These are phyloP conservation scores for Clitopilus hobsonii DNA, from an alignment of 768 basidiomycete species.

Conservation along the genomic window DNA sequence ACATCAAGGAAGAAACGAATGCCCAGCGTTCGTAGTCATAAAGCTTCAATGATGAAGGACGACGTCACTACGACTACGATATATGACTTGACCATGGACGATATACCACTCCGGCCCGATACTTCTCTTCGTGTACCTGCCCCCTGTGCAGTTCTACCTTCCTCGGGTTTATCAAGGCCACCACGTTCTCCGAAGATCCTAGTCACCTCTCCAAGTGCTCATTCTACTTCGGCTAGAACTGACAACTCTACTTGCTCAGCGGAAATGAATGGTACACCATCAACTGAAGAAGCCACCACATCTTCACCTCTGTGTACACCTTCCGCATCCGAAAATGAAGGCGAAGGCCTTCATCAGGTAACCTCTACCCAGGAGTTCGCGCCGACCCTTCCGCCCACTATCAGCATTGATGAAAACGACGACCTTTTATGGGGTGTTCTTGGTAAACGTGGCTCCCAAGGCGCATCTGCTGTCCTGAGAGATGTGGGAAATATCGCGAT, in stretches of 20 bases:
- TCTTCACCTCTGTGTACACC: neutral
- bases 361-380: neutral
- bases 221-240: neutral
- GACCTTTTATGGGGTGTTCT: neutral
- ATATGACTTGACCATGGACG: neutral
- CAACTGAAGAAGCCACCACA: neutral
- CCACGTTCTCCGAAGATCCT: neutral
- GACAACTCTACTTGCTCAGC: neutral
- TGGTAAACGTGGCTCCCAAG: neutral
- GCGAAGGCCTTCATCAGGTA: neutral
- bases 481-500: neutral
- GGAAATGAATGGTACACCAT: neutral
- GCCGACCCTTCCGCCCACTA: neutral
- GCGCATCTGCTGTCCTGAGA: neutral
- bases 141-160: neutral
- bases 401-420: neutral
- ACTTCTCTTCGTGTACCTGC: neutral
- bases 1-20: neutral
- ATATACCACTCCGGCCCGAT: neutral
- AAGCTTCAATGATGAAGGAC: neutral
- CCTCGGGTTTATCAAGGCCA: neutral
- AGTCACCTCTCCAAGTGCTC: neutral
- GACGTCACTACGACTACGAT: neutral
- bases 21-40: neutral
- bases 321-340: neutral